Conservation (phyloP, 2,329 filamentous ascomycete genomes). For the Fulvia fulva region DNA sequence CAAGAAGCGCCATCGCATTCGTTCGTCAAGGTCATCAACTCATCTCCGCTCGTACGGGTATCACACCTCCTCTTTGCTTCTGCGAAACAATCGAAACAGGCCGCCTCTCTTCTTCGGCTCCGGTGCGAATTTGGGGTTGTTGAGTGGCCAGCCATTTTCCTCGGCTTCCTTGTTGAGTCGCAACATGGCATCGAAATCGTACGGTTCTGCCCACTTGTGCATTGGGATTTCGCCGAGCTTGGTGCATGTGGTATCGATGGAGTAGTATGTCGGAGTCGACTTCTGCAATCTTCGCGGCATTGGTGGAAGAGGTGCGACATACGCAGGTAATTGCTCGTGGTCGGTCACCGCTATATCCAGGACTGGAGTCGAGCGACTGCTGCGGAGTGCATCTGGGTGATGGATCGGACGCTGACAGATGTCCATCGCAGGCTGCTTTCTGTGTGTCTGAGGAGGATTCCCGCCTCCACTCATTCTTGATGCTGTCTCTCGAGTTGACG, state of each 20-base stretch:
- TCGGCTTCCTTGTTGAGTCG: conserved; percentile 40
- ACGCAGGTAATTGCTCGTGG: neutral
- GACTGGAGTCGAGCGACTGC: conserved; percentile 14
- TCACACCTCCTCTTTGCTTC: conserved; percentile 6
- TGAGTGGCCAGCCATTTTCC: conserved; percentile 28
- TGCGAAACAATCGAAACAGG: conserved; percentile 21
- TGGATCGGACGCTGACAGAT: neutral
- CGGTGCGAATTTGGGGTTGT: neutral
- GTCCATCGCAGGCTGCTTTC: conserved; percentile 13
- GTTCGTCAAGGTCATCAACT: neutral
- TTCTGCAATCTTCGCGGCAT: conserved; percentile 31
- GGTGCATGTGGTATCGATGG: conserved; percentile 44
- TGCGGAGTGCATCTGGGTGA: conserved; percentile 4
- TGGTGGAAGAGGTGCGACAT: conserved; percentile 7
- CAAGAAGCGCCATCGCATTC: neutral
- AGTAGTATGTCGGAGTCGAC: conserved; percentile 39
- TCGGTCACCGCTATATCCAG: neutral
- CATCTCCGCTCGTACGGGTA: neutral
- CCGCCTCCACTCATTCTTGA: neutral
- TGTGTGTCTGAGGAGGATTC: neutral
- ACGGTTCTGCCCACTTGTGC: conserved; percentile 42
- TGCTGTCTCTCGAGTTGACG: neutral
- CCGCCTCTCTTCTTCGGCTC: conserved; percentile 18
- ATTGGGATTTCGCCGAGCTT: conserved; percentile 48
- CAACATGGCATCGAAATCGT: conserved; percentile 41